phyloP scores from a whole-genome alignment of 352 stramenopile genomes.

The Phytophthora cajani region DNA sequence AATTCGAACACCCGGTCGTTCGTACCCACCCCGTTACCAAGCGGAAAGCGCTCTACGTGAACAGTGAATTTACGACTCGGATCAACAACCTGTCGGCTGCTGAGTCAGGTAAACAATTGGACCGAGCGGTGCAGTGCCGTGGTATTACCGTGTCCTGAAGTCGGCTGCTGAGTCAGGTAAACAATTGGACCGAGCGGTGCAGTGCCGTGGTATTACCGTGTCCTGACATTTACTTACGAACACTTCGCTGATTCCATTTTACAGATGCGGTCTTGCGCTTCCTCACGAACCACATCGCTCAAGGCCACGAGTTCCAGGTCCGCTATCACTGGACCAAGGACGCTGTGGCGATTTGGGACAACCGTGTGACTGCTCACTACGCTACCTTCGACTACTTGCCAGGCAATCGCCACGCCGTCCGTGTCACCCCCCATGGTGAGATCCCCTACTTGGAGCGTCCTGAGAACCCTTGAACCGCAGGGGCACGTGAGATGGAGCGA shows the following conservation, averaged over 20 bases:
- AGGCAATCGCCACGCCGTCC: not conserved
- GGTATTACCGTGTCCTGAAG: too few species aligned
- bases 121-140: too few species aligned
- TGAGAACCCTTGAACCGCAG: not conserved
- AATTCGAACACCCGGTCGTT: conserved; percentile 50
- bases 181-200: too few species aligned
- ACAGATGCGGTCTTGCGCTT: conserved; percentile 1
- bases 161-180: too few species aligned
- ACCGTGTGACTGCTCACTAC: not conserved
- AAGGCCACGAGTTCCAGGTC: conserved; percentile 1
- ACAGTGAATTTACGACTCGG: conserved; percentile 45
- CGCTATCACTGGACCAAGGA: not conserved
- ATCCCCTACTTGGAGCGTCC: not conserved
- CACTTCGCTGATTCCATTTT: not conserved
- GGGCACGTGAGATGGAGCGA: not conserved
- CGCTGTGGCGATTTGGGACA: conserved; percentile 2
- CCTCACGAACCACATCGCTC: not conserved
- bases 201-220: too few species aligned
- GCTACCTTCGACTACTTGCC: not conserved
- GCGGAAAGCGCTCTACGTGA: conserved; percentile 44
- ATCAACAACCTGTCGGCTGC: conserved; percentile 42
- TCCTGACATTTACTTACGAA: not conserved
- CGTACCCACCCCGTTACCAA: conserved; percentile 43
- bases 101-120: conserved; percentile 27
- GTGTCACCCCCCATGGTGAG: not conserved